Evolutionary conservation across 2,329 filamentous ascomycete genomes (phyloP).

Genomic region (Penicillium sp.): DNA sequence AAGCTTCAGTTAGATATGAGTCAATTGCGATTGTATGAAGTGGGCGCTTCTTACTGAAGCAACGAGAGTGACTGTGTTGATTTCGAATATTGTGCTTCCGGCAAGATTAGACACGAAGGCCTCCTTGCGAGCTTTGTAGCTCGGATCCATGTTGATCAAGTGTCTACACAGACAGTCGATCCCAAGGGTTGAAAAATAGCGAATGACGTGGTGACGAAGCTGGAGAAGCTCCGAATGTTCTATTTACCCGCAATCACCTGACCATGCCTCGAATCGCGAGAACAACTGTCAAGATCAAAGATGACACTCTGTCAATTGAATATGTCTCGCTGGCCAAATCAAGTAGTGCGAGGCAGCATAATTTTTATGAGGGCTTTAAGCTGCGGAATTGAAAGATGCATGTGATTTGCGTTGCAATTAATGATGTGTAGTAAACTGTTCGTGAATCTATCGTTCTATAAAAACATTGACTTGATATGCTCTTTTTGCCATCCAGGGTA

Average conservation of each 20-base stretch:
- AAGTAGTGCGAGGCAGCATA: too few relatives aligned
- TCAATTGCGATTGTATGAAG: neutral
- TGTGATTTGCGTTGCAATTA: neutral
- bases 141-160: constrained; percentile 41
- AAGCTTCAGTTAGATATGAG: neutral
- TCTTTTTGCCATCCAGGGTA: constrained; percentile 1
- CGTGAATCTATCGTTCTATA: constrained; percentile 9
- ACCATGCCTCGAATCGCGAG: neutral
- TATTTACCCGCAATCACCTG: constrained; percentile 9
- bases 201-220: constrained; percentile 1
- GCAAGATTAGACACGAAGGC: constrained; percentile 91
- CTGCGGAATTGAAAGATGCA: neutral
- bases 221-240: constrained; percentile 4
- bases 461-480: neutral
- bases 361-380: too few relatives aligned
- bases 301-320: constrained; percentile 10
- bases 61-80: constrained; percentile 81
- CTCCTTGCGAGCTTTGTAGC: constrained; percentile 91
- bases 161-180: neutral
- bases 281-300: constrained; percentile 9
- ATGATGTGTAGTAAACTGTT: constrained; percentile 1
- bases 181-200: neutral
- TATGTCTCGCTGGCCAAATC: too few relatives aligned
- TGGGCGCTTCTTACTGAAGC: constrained; percentile 66
- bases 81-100: constrained; percentile 79